phyloP scores from a whole-genome alignment of 345 rosid genomes.

The Populus simonii region DNA sequence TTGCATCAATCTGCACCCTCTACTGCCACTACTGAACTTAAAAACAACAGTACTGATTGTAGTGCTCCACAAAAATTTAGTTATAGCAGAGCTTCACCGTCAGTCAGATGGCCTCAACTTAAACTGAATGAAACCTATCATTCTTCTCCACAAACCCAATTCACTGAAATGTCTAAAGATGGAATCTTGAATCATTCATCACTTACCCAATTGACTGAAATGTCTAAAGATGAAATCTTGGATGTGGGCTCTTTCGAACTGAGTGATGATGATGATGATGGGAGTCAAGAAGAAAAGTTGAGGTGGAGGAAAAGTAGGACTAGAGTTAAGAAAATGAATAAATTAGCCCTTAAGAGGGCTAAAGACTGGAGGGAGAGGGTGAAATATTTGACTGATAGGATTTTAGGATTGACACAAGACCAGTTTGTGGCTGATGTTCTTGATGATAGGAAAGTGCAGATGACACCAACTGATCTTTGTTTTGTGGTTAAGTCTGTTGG shows the following conservation, averaged over 20 bases:
- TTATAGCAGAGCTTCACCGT: constrained; percentile 82
- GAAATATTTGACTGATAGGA: constrained; percentile 56
- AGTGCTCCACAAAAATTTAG: constrained; percentile 42
- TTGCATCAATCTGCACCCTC: constrained; percentile 7
- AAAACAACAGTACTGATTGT: constrained; percentile 19
- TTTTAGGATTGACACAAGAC: constrained; percentile 47
- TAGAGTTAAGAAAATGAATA: constrained; percentile 75
- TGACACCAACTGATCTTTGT: constrained; percentile 91
- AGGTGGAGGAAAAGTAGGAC: constrained; percentile 47
- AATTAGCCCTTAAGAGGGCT: constrained; percentile 77
- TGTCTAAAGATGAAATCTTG: background rate
- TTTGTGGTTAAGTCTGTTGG: constrained; percentile 87
- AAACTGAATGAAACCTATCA: constrained; percentile 41
- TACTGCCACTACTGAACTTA: background rate
- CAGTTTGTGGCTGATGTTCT: constrained; percentile 80
- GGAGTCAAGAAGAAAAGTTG: constrained; percentile 35
- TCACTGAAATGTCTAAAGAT: constrained; percentile 26
- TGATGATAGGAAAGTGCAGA: constrained; percentile 66
- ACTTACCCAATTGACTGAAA: constrained; percentile 18
- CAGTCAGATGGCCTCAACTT: constrained; percentile 91
- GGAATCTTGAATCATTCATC: constrained; percentile 7
- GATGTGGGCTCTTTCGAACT: constrained; percentile 16
- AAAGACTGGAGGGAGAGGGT: constrained; percentile 92
- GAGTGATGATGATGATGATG: constrained; percentile 1
- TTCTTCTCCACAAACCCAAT: constrained; percentile 38